Conservation (phyloP, 345 rosid genomes). For the Moricandia moricandioides region DNA sequence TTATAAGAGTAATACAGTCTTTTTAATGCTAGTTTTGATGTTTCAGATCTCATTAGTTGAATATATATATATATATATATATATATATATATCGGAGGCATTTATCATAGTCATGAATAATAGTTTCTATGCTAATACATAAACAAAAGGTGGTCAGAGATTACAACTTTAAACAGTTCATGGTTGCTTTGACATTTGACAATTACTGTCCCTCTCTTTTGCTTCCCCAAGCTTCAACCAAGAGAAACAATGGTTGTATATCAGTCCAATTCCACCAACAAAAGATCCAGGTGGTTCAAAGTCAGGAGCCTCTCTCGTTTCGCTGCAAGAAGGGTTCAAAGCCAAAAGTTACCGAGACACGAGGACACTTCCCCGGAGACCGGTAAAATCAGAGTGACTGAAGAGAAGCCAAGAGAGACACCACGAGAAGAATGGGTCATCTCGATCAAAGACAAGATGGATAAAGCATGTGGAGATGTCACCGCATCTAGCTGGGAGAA, state of each 20-base stretch:
- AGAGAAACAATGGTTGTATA: background rate
- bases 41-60: background rate
- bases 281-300: background rate
- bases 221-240: background rate
- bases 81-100: too few species aligned
- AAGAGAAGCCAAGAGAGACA: constrained; percentile 20
- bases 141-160: background rate
- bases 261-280: background rate
- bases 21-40: background rate
- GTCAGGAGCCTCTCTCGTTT: background rate
- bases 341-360: constrained; percentile 1
- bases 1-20: background rate
- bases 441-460: constrained; percentile 60
- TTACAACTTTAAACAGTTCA: background rate
- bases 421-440: constrained; percentile 48
- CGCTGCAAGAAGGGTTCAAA: background rate
- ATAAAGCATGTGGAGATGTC: constrained; percentile 61
- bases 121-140: background rate
- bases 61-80: background rate
- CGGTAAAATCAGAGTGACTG: constrained; percentile 20
- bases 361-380: constrained; percentile 7
- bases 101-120: background rate
- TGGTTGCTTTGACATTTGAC: background rate
- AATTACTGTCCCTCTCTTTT: background rate
- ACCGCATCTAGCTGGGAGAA: constrained; percentile 59